Evolutionary conservation across 106 monocot genomes (phyloP).

Genomic region (Dendrobium officinale): DNA sequence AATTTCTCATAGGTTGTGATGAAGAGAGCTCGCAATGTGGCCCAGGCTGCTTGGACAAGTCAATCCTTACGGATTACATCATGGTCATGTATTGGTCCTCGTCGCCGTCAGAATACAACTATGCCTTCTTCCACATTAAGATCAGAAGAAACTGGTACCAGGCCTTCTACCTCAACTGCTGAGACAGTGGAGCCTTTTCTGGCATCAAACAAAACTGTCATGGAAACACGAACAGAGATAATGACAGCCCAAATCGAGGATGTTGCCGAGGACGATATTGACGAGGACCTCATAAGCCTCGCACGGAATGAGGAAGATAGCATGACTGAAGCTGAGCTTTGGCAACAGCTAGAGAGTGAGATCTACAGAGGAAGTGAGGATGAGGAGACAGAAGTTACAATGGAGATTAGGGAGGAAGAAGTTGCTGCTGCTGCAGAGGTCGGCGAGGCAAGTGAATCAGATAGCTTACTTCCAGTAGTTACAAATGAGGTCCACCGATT

Average conservation of each 20-base stretch:
- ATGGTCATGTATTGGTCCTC: slow-evolving; percentile 96
- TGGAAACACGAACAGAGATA: slow-evolving; percentile 24
- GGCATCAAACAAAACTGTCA: slow-evolving; percentile 11
- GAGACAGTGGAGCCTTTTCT: slow-evolving; percentile 12
- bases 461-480: slow-evolving; percentile 25
- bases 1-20: slow-evolving; percentile 55
- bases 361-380: slow-evolving; percentile 34
- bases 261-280: slow-evolving; percentile 23
- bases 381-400: slow-evolving; percentile 30
- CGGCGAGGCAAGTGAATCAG: slow-evolving; percentile 18
- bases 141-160: slow-evolving; percentile 18
- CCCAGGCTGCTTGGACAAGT: slow-evolving; percentile 87
- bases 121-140: slow-evolving; percentile 8
- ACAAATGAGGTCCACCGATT: slow-evolving; percentile 60
- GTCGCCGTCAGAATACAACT: slow-evolving; percentile 40
- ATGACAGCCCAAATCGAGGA: slow-evolving; percentile 30
- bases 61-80: slow-evolving; percentile 68
- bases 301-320: slow-evolving; percentile 28
- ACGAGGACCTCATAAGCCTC: slow-evolving; percentile 41
- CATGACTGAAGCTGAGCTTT: slow-evolving; percentile 84
- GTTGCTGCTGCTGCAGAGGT: slow-evolving; percentile 43
- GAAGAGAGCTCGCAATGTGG: slow-evolving; percentile 77
- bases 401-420: slow-evolving; percentile 70
- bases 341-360: slow-evolving; percentile 94
- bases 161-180: background rate